These are phyloP conservation scores for Monosporozyma unispora DNA, from an alignment of 805 yeast genomes.

Conservation along the genomic window DNA sequence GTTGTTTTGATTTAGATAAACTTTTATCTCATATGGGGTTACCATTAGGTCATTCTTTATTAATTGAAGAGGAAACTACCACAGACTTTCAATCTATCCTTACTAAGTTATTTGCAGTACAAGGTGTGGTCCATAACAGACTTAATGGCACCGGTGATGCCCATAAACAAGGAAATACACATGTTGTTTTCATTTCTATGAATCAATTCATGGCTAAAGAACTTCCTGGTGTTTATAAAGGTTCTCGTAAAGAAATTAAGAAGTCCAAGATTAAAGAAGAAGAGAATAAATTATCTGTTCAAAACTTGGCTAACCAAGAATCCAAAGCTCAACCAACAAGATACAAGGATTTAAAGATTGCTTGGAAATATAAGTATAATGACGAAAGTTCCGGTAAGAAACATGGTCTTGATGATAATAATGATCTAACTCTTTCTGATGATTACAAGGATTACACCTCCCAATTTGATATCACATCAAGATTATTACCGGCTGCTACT, in stretches of 20 bases:
- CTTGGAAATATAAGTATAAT: slow-evolving; percentile 80
- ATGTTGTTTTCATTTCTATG: slow-evolving; percentile 54
- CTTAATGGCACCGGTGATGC: slow-evolving; percentile 25
- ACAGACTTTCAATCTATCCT: slow-evolving; percentile 78
- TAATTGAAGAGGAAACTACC: slow-evolving; percentile 76
- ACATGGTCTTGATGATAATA: slow-evolving; percentile 13
- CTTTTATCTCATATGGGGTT: slow-evolving; percentile 74
- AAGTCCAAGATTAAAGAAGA: slow-evolving; percentile 47
- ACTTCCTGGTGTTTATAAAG: slow-evolving; percentile 70
- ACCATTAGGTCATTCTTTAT: slow-evolving; percentile 63
- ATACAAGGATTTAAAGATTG: slow-evolving; percentile 61
- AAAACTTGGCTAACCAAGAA: slow-evolving; percentile 42
- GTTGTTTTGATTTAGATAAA: slow-evolving; percentile 66
- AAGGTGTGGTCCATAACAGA: slow-evolving; percentile 63
- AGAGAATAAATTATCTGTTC: slow-evolving; percentile 58
- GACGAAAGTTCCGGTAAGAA: slow-evolving; percentile 18
- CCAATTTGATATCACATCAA: slow-evolving; percentile 70
- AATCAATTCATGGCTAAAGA: slow-evolving; percentile 53
- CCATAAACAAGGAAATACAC: slow-evolving; percentile 34
- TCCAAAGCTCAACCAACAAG: slow-evolving; percentile 16
- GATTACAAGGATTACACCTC: slow-evolving; percentile 47
- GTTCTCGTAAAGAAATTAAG: slow-evolving; percentile 57
- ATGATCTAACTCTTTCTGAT: not conserved
- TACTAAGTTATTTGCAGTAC: slow-evolving; percentile 61
- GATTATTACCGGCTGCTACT: slow-evolving; percentile 51